Base-by-base conservation (phyloP, 2,329 filamentous ascomycete genomes). In the Leptographium lundbergii region DNA sequence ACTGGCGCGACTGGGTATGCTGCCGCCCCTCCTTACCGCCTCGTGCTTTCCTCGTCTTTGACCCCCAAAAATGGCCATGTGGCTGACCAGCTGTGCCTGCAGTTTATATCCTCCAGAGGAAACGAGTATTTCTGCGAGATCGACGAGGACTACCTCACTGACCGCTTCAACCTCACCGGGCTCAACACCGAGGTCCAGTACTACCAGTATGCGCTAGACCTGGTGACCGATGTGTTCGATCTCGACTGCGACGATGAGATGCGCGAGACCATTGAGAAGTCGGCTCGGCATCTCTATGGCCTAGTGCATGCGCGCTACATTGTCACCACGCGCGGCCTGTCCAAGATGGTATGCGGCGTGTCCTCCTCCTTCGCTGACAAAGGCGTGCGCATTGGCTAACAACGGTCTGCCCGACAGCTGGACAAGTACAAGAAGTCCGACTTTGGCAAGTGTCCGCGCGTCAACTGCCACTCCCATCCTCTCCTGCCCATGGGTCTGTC, bases 71-170 rank as follows among this genome's bases (percentile, higher is more conserved):
- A 14, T 10, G 3, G n/a, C 50, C 19, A 13, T 47, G 25, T 34
- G 32, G 4, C n/a, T 42, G 4, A n/a, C 47, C 19, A 42, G 53
- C 3, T 19, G n/a, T 22, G 11, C 19, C 1, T 42, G 56, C 69
- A 99, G 94, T 99, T 99, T 73, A 96, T 97, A 68, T 96, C 92
- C 5, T 96, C 91, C 6, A 84, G 94, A 59, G 94, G 94, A 65
- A 97, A 99, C 74, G 94, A 99, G 72, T 99, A 99, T 75, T 99
- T 97, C 69, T 99, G 94, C 81, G 94, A 99, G 71, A 97, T 99
- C 68, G 94, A 99, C 73, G 94, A 99, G 72, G 94, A 99, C 68
- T 99, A 99, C 73, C 81, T 99, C 54, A 97, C 91, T 57, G 94
- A 99, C 72, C 86, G 94, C 56, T 99, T 99, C 81, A 99, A 99